phyloP scores from a whole-genome alignment of 345 rosid species.

The Citrus maxima region DNA sequence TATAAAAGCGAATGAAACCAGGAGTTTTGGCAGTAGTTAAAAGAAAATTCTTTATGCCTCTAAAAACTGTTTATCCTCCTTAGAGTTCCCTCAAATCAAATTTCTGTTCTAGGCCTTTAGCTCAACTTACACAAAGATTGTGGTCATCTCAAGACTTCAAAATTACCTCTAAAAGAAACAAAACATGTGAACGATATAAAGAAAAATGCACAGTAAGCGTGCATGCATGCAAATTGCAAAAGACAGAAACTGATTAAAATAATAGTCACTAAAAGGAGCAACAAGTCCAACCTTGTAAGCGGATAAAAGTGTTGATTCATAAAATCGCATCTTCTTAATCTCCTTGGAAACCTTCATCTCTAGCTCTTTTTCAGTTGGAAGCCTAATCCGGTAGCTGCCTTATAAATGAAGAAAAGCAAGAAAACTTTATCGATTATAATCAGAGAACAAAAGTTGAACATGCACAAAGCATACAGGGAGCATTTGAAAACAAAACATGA shows the following conservation, averaged over 20 bases:
- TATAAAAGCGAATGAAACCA: not conserved
- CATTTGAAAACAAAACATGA: constrained; percentile 4
- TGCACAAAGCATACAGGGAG: constrained; percentile 3
- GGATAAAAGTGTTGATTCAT: constrained; percentile 78
- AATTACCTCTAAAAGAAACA: not conserved
- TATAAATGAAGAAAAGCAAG: constrained; percentile 3
- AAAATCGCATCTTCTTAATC: constrained; percentile 78
- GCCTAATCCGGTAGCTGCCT: constrained; percentile 88
- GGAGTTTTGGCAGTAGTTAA: not conserved
- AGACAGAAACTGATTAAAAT: not conserved
- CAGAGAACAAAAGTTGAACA: constrained; percentile 5
- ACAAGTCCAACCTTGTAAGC: constrained; percentile 66
- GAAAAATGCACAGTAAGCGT: not conserved
- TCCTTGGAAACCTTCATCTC: constrained; percentile 98
- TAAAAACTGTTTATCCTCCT: not conserved
- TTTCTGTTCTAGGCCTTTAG: not conserved
- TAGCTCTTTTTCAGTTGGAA: constrained; percentile 93
- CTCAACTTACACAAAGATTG: no score
- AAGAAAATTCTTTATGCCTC: not conserved
- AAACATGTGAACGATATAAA: not conserved
- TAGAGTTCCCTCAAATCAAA: not conserved
- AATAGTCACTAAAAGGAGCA: not conserved
- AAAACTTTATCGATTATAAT: not conserved
- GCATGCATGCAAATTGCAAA: not conserved
- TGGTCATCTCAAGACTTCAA: not conserved